These are phyloP conservation scores for Daedaleopsis nitida DNA, from an alignment of 768 basidiomycete species.

Conservation along the genomic window DNA sequence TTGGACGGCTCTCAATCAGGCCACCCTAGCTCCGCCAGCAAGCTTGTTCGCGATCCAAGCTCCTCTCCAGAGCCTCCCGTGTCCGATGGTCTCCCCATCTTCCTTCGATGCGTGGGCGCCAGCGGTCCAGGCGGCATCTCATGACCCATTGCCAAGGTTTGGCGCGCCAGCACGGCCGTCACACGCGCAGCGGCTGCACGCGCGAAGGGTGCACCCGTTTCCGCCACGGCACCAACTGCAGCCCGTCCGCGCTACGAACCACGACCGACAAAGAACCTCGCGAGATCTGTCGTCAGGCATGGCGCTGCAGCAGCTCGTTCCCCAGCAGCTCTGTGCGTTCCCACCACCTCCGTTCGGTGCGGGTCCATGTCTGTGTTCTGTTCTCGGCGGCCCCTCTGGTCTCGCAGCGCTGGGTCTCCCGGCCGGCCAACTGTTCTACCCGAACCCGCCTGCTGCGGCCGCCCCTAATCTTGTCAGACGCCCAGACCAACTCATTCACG, in stretches of 20 bases:
- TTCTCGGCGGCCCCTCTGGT: neutral
- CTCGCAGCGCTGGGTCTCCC: neutral
- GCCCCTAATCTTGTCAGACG: neutral
- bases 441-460: neutral
- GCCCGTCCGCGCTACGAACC: neutral
- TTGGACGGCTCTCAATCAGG: neutral
- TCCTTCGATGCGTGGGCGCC: neutral
- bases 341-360: too few species aligned
- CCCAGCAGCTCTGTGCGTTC: neutral
- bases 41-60: neutral
- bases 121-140: neutral
- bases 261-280: neutral
- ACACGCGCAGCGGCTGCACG: neutral
- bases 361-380: too few species aligned
- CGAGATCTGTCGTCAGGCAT: neutral
- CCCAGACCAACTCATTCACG: neutral
- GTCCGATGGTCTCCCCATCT: neutral
- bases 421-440: neutral
- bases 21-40: neutral
- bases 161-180: neutral
- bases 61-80: neutral
- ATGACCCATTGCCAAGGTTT: neutral
- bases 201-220: neutral
- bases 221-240: neutral
- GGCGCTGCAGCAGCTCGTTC: neutral